A percentile compares a stretch with the other conserved stretches of the same genome.
Conservation (phyloP, 73 alveolate species). For the Tetrahymena thermophila region DNA sequence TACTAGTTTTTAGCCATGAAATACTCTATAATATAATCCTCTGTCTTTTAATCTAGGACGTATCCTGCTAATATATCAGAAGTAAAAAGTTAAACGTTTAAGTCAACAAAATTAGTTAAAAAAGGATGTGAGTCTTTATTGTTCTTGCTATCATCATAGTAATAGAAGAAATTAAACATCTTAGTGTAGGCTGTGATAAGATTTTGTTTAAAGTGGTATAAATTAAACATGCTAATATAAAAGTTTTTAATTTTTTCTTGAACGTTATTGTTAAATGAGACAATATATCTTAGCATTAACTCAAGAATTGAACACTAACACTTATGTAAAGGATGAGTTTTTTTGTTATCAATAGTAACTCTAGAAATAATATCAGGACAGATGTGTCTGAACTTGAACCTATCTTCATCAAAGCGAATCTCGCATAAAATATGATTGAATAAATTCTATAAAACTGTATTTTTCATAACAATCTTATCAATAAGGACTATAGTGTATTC, state of each 20-base stretch:
- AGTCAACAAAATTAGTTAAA: not conserved
- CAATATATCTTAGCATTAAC: not conserved
- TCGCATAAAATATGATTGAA: not conserved
- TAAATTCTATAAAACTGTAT: not conserved
- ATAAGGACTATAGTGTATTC: not conserved
- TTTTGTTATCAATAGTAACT: not conserved
- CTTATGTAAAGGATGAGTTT: not conserved
- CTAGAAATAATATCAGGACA: not conserved
- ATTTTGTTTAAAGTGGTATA: not conserved
- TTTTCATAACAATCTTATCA: not conserved
- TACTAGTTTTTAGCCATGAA: not conserved
- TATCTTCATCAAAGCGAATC: not conserved
- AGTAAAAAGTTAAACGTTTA: not conserved
- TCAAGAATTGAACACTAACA: not conserved
- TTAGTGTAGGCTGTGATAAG: not conserved
- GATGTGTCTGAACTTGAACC: not conserved
- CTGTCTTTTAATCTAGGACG: not conserved
- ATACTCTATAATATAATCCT: not conserved
- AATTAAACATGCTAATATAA: not conserved
- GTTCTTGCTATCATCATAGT: not conserved
- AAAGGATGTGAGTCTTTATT: not conserved
- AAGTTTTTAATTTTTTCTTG: not conserved
- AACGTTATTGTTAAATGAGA: not conserved
- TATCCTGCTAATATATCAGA: not conserved
- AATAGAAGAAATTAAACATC: not conserved